Percentiles rank a stretch among this genome's conserved stretches.
Evolutionary conservation across 257 asterid species (phyloP).

Genomic region (Solanum appendiculatum): DNA sequence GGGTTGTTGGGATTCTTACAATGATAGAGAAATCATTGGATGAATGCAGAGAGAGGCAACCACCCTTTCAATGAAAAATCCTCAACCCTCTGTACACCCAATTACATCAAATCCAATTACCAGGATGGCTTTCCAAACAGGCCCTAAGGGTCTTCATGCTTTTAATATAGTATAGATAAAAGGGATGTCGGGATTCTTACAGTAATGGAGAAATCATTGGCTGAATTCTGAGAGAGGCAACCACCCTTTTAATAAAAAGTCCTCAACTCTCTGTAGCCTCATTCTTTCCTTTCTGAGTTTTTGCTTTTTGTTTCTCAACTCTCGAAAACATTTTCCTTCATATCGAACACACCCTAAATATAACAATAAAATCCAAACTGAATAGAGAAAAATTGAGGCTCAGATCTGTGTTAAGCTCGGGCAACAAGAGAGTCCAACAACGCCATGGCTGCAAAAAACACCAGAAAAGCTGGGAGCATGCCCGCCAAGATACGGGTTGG

Average conservation of each 20-base stretch:
- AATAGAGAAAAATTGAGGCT: background rate
- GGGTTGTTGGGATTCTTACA: slow-evolving; percentile 5
- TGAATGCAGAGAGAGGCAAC: slow-evolving; percentile 36
- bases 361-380: background rate
- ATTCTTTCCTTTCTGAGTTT: background rate
- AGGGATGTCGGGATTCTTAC: background rate
- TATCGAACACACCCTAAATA: background rate
- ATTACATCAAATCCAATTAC: too few relatives aligned
- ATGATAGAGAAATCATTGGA: slow-evolving; percentile 10
- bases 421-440: background rate
- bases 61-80: slow-evolving; percentile 23
- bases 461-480: background rate
- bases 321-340: background rate
- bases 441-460: slow-evolving; percentile 7
- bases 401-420: background rate
- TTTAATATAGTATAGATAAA: background rate
- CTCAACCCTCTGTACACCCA: background rate
- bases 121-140: too few relatives aligned
- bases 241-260: background rate
- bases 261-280: background rate
- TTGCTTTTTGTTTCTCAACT: background rate
- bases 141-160: background rate
- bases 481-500: background rate
- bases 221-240: background rate
- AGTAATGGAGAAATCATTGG: background rate